Conservation (phyloP, 2,329 filamentous ascomycete species). For the Cytospora piceicola region DNA sequence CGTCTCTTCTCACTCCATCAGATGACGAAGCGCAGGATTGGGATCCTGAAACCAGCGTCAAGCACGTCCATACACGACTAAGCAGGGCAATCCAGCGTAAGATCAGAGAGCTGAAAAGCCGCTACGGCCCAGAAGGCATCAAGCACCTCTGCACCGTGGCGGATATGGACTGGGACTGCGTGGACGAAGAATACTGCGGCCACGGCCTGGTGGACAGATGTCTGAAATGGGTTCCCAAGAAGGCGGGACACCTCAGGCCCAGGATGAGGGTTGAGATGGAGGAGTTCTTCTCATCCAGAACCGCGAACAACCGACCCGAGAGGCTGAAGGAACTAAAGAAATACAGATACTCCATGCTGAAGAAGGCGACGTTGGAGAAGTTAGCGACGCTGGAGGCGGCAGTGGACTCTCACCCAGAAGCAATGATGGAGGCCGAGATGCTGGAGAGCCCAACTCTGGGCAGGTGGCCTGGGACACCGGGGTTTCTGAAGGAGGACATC, state of each 20-base stretch:
- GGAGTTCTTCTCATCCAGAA: slow-evolving; percentile 1
- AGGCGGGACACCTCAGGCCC: background rate
- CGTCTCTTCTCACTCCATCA: background rate
- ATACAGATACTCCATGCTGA: slow-evolving; percentile 9
- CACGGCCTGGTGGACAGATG: slow-evolving; percentile 23
- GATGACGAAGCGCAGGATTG: background rate
- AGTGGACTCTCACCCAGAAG: background rate
- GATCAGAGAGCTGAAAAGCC: slow-evolving; percentile 1
- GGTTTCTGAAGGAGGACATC: slow-evolving; percentile 16
- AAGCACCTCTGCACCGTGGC: slow-evolving; percentile 16
- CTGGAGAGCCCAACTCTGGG: slow-evolving; percentile 24
- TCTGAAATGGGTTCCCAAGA: slow-evolving; percentile 11
- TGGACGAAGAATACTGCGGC: slow-evolving; percentile 22
- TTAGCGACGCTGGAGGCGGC: background rate
- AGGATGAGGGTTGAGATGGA: slow-evolving; percentile 17
- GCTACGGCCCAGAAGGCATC: slow-evolving; percentile 1
- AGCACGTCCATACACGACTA: slow-evolving; percentile 6
- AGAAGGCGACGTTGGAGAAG: slow-evolving; percentile 6
- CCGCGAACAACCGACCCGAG: background rate
- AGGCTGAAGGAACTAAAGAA: slow-evolving; percentile 9
- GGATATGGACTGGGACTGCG: slow-evolving; percentile 9
- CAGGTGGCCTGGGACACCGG: background rate
- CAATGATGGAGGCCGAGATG: slow-evolving; percentile 14
- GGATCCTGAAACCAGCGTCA: background rate
- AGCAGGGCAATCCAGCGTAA: background rate